Evolutionary conservation across 2,329 filamentous ascomycete species (phyloP).

Genomic region (Cordyceps tenuipes): DNA sequence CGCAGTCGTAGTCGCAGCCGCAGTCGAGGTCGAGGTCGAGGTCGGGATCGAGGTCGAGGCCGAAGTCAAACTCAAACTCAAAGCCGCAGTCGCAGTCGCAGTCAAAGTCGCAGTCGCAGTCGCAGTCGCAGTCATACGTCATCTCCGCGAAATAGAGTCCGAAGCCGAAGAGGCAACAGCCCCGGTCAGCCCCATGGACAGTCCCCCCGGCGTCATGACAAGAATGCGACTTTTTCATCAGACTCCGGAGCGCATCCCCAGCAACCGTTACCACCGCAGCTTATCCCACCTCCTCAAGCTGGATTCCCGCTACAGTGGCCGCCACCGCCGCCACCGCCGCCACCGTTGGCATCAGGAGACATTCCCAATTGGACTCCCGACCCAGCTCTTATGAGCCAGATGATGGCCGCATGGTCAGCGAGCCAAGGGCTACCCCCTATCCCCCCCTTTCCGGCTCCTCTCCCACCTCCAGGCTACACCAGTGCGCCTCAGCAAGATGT

Average conservation of each 20-base stretch:
- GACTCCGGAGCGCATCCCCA: constrained; percentile 16
- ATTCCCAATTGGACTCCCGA: constrained; percentile 15
- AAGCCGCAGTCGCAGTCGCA: neutral
- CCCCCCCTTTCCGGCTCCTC: constrained; percentile 13
- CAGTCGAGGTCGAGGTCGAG: constrained; percentile 10
- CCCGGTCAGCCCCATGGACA: constrained; percentile 15
- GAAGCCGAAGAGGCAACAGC: constrained; percentile 22
- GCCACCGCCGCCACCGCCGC: constrained; percentile 29
- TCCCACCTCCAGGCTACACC: neutral
- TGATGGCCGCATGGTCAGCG: constrained; percentile 12
- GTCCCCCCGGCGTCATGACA: constrained; percentile 25
- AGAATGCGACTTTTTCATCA: constrained; percentile 17
- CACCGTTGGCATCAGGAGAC: constrained; percentile 20
- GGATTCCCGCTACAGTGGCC: constrained; percentile 36
- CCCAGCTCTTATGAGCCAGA: constrained; percentile 11
- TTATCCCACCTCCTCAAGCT: constrained; percentile 15
- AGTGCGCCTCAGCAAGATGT: neutral
- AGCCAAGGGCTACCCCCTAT: constrained; percentile 8
- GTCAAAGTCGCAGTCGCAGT: constrained; percentile 10
- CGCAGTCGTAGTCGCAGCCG: constrained; percentile 13
- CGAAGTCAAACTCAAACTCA: constrained; percentile 1
- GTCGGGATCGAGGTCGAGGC: constrained; percentile 6
- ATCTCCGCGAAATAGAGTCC: constrained; percentile 5
- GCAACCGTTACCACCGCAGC: constrained; percentile 28
- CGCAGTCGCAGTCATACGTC: constrained; percentile 4